Base-by-base conservation (phyloP, 192 early-diverging fungal genomes). In the Backusella sp. region DNA sequence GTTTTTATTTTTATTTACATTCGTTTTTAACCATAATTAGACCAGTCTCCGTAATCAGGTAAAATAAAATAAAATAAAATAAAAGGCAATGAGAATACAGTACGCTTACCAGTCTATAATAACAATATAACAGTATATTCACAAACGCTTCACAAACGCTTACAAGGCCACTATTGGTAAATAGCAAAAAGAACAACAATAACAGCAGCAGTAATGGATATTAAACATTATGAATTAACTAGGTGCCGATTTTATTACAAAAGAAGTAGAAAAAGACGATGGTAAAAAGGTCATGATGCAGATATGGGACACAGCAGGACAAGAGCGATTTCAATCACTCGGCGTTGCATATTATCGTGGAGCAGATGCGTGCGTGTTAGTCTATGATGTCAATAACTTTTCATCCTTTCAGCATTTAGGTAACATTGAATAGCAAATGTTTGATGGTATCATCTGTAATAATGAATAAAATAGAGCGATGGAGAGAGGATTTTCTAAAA, bases 291-390 rank as follows among this genome's bases (percentile, higher is more conserved):
- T 95, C 0, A 84, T 79, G 37, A 67, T 85, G 28, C 83, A 96
- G 86, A 95, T 96, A 75, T 97, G 96, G 97, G 96, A 98, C 78
- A 97, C 96, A 15, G 97, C 97, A 9, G 97, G 97, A 4, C 97
- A 99, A 84, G 97, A 99, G 83, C 89, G 96, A 68, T 99, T 99
- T 83, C 96, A 97, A 82, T 92, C 90, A 36, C 86, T 99, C 2
- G 97, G 97, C 3, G 96, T 99, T 28, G 96, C 96, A 11, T 99
- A 97, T 81, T 99, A 99, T 79, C 87, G 97, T 30, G 97, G 97
- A 37, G 97, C 97, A 15, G 97, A 99, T 88, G 97, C 96, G 81
- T 99, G 97, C 79, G 91, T 96, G 37, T 87, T 99, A 32, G 94
- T 95, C 59, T 97, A 96, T 79, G 97, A 99, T 74, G 96, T 98